Conservation (phyloP, 1,284 basidiomycete genomes). For the Sanguinoderma infundibulare region DNA sequence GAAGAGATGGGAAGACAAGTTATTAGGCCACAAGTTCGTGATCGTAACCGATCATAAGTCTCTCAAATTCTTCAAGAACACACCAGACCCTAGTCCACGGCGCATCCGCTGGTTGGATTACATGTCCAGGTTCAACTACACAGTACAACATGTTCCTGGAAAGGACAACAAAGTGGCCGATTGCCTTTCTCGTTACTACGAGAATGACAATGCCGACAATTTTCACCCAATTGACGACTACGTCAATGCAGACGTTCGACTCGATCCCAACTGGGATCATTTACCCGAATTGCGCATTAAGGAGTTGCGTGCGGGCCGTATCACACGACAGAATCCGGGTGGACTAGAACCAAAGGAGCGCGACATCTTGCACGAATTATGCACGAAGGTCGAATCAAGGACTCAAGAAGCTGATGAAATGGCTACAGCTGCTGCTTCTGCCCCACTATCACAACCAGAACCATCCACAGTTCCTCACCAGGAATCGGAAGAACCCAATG, state of each 20-base stretch:
- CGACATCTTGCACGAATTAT: background rate
- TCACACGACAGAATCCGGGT: background rate
- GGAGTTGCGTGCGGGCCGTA: slow-evolving; percentile 9
- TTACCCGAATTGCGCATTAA: slow-evolving; percentile 14
- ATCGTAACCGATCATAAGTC: slow-evolving; percentile 45
- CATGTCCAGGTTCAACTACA: slow-evolving; percentile 37
- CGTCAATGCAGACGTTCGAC: slow-evolving; percentile 31
- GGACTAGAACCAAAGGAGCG: background rate
- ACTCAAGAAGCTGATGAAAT: slow-evolving; percentile 4
- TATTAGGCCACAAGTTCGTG: slow-evolving; percentile 33
- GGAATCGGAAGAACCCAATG: background rate
- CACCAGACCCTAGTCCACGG: slow-evolving; percentile 24
- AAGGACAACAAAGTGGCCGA: slow-evolving; percentile 40
- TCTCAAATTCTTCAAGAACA: slow-evolving; percentile 38
- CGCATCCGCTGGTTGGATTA: slow-evolving; percentile 41
- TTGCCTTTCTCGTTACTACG: slow-evolving; percentile 38
- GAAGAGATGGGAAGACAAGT: slow-evolving; percentile 42
- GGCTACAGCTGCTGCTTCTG: background rate
- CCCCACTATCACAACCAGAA: background rate
- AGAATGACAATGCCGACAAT: slow-evolving; percentile 31
- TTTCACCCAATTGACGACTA: slow-evolving; percentile 29
- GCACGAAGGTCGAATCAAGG: background rate
- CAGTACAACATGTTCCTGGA: slow-evolving; percentile 40
- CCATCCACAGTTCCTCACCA: background rate
- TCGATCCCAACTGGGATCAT: slow-evolving; percentile 33